A percentile compares a stretch with the other conserved stretches of the same genome.
Evolutionary conservation across 2,329 filamentous ascomycete genomes (phyloP).

Genomic region (Tricladium varicosporioides): DNA sequence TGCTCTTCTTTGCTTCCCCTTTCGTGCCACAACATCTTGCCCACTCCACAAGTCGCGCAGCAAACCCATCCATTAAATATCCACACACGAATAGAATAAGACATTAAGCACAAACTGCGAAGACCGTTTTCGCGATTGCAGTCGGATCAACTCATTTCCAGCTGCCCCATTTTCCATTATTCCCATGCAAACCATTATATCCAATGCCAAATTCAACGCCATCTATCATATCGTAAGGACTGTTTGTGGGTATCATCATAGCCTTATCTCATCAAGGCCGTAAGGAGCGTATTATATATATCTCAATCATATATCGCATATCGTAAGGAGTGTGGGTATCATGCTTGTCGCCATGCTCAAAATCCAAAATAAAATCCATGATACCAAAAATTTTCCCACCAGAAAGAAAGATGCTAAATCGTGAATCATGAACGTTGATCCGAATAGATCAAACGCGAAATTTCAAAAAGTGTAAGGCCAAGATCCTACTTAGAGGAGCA

Average conservation of each 20-base stretch:
- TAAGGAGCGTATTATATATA: not conserved
- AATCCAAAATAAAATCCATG: not conserved
- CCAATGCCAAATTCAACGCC: not conserved
- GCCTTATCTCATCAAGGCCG: not conserved
- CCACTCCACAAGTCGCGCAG: not conserved
- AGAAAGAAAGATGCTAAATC: not conserved
- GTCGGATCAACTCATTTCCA: not conserved
- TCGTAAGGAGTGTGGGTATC: not conserved
- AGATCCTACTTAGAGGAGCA: slow-evolving; percentile 1
- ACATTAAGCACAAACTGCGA: not conserved
- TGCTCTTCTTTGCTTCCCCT: too few species aligned
- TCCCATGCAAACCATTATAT: not conserved
- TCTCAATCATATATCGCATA: not conserved
- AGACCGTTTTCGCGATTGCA: not conserved
- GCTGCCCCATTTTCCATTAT: not conserved
- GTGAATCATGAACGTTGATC: not conserved
- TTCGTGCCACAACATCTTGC: not conserved
- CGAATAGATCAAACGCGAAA: not conserved
- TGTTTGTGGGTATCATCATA: too few species aligned
- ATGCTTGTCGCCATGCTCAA: not conserved
- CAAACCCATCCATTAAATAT: not conserved
- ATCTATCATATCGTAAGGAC: not conserved
- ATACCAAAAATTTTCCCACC: not conserved
- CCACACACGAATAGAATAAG: not conserved
- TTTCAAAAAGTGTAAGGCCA: not conserved